Evolutionary conservation across 2,329 filamentous ascomycete species (phyloP), one percentile per base, ranked within the genome.

Genomic region (Aspergillus phoenicis): DNA sequence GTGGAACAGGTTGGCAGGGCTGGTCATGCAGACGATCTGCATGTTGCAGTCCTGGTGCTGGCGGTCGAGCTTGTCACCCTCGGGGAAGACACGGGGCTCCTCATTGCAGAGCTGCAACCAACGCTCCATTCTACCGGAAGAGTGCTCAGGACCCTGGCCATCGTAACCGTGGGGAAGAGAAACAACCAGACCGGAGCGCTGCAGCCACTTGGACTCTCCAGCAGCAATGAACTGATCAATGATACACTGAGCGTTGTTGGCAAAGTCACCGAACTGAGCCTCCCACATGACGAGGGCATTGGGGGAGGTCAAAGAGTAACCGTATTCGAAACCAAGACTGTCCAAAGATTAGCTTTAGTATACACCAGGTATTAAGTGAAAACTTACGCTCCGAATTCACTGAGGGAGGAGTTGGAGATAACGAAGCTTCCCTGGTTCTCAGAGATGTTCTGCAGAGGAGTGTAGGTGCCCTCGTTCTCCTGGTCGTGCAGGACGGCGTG

Each of bases 21-120:
- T 91, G n/a, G 95, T 99, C 87, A 96, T 93, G 84, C 95, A 97
- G 59, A 89, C 93, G 76, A 99, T 90, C 82, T 99, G 95, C 88
- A 99, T 96, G 83, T 99, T 99, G 85, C 93, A 97, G 82, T 99
- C 95, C 82, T 99, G 95, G 83, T 99, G 95, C 81, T 98, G 95
- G 70, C 95, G 92, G 58, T 96, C 89, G 63, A 98, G 87, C 84
- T 95, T 97, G 68, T 97, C 93, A 33, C 86, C 83, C 1, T 87
- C 84, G 57, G 95, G 95, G 88, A 93, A 99, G 71, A 95, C 86
- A 66, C 95, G 91, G 59, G 95, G 93, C 75, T 99, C 95, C 78
- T 99, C 95, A 80, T 98, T 98, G 81, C 90, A 95, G 62, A 99
- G 88, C 80, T 98, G 95, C 66, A 99, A 85, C 82, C 96, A 99